Evolutionary conservation across 441 rosid genomes (phyloP).

Genomic region (Gossypium aridum): DNA sequence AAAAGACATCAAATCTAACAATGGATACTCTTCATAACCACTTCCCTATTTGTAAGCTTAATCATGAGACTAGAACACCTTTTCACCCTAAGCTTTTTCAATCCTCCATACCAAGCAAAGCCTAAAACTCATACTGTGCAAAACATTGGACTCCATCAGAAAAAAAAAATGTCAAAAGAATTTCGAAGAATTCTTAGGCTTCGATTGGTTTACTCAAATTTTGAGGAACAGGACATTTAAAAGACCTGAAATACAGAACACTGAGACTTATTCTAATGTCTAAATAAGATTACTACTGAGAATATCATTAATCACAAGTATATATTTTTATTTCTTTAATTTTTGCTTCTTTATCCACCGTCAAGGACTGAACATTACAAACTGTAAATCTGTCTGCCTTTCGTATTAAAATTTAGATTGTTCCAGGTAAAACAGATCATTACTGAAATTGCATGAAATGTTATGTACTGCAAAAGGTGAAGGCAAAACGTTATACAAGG

Average conservation of each 20-base stretch:
- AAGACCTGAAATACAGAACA: neutral
- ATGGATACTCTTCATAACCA: neutral
- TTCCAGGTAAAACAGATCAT: neutral
- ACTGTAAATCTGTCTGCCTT: neutral
- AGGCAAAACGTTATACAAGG: neutral
- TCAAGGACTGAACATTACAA: neutral
- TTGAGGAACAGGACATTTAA: neutral
- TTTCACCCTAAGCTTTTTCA: neutral
- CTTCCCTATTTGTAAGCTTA: neutral
- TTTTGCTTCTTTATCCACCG: neutral
- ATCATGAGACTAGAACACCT: neutral
- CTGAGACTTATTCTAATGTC: neutral
- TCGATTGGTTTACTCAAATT: neutral
- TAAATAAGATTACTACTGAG: neutral
- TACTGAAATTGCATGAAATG: slow-evolving; percentile 1
- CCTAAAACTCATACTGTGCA: neutral
- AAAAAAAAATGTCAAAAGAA: neutral
- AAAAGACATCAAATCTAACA: neutral
- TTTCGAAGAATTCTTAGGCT: neutral
- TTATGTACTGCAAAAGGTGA: neutral
- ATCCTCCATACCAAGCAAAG: neutral
- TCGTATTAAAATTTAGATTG: neutral
- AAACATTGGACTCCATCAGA: neutral
- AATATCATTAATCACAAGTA: neutral
- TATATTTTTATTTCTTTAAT: neutral